These are phyloP conservation scores for Helianthus annuus DNA, from an alignment of 129 eudicot genomes.

Conservation along the genomic window HanXRQr2.0-SUNRISE NC_035433.2:76534765-76535264, in stretches of 20 bases:
- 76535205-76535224: conserved; percentile 20
- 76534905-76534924: conserved; percentile 62
- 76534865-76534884: not conserved
- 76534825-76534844: not conserved
- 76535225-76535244: conserved; percentile 32
- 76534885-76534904: not conserved
- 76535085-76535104: conserved; percentile 81
- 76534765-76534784: too few relatives aligned
- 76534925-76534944: conserved; percentile 85
- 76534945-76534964: conserved; percentile 93
- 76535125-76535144: conserved; percentile 35
- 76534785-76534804: not conserved
- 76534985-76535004: conserved; percentile 82
- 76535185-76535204: not conserved
- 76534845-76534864: not conserved
- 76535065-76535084: conserved; percentile 89
- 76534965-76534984: conserved; percentile 99
- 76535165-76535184: not conserved
- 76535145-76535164: not conserved
- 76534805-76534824: not conserved
- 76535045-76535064: conserved; percentile 80
- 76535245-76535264: too few relatives aligned
- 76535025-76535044: conserved; percentile 68
- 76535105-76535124: conserved; percentile 83
- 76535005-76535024: conserved; percentile 73